These are phyloP conservation scores for Isoetes taiwanensis DNA, from an alignment of 75 land plant species.

Conservation along the genomic window DNA sequence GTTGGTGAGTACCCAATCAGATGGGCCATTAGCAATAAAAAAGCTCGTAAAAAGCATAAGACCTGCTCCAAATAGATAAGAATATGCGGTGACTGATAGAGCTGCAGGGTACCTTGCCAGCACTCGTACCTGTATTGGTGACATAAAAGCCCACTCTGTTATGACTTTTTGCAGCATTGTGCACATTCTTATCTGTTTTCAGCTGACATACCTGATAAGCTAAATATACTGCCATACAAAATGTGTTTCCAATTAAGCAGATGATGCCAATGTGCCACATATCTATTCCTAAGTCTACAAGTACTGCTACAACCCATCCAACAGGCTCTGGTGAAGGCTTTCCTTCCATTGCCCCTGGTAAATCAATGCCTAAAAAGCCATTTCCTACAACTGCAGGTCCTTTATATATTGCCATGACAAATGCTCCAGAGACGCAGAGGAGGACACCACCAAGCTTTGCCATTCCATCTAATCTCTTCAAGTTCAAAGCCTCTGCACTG, in stretches of 20 bases:
- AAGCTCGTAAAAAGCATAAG: slow-evolving; percentile 52
- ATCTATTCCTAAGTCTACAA: slow-evolving; percentile 44
- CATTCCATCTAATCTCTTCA: slow-evolving; percentile 46
- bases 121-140: slow-evolving; percentile 39
- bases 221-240: slow-evolving; percentile 74
- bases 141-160: not conserved
- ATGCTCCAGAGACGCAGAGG: slow-evolving; percentile 61
- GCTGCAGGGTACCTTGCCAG: slow-evolving; percentile 64
- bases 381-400: slow-evolving; percentile 59
- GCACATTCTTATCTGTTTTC: not conserved
- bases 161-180: not conserved
- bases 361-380: slow-evolving; percentile 21
- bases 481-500: slow-evolving; percentile 67
- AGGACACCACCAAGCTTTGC: slow-evolving; percentile 62
- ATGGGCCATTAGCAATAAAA: slow-evolving; percentile 30
- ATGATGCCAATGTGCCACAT: slow-evolving; percentile 81
- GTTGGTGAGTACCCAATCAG: slow-evolving; percentile 64
- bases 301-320: slow-evolving; percentile 48
- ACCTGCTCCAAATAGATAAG: slow-evolving; percentile 69
- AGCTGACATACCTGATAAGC: slow-evolving; percentile 62
- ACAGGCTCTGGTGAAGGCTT: slow-evolving; percentile 64
- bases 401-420: slow-evolving; percentile 57
- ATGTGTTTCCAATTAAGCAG: slow-evolving; percentile 83
- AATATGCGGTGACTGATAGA: slow-evolving; percentile 75
- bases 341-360: slow-evolving; percentile 37